Evolutionary conservation across 139 green algal genomes (phyloP), one percentile per base, ranked within the genome.

Genomic region (Picochlorum sp.): DNA sequence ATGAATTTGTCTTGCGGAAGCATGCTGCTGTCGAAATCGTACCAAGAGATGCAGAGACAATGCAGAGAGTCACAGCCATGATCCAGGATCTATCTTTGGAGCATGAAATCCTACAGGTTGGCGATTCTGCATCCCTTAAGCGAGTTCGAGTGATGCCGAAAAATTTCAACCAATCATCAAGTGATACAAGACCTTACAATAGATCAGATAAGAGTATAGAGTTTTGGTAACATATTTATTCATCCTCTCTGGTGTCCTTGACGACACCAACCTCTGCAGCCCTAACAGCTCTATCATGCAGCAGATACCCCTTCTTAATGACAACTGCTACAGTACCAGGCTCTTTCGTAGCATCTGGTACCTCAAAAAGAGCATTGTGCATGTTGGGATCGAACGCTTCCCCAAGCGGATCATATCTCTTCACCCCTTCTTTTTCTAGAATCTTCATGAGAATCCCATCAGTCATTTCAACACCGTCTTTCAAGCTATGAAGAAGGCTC

Each of bases 311-410:
- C 58, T 66, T 73, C 41, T 97, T 95, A 15, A 83, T 86, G 13
- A 96, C 84, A 0, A 79, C 64, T 0, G 77, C 89, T 5, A 98
- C 70, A 7, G 78, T 90, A 58, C 90, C 87, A 2, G 82, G 64
- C 52, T 87, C 72, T 64, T 90, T 92, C 60, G 64, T 74, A 3
- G 84, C 57, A 58, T 93, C 84, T 0, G 86, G 83, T 44, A 96
- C 64, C 51, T 97, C 79, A 56, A 97, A 97, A 46, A 96, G 76
- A 4, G 92, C 92, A 30, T 81, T 88, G 76, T 97, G 91, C 10
- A 84, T 44, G 77, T 98, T 94, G n/a, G 92, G 92, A 76, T 98
- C 89, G 74, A 98, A 98, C 7, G 66, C 32, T 30, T 97, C 74
- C 5, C 77, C 81, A n/a, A 86, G 4, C 0, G 90, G 84, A 66